Evolutionary conservation across 306 rosid species (phyloP), one percentile per base, ranked within the genome.

Genomic region (Potentilla sterilis): DNA sequence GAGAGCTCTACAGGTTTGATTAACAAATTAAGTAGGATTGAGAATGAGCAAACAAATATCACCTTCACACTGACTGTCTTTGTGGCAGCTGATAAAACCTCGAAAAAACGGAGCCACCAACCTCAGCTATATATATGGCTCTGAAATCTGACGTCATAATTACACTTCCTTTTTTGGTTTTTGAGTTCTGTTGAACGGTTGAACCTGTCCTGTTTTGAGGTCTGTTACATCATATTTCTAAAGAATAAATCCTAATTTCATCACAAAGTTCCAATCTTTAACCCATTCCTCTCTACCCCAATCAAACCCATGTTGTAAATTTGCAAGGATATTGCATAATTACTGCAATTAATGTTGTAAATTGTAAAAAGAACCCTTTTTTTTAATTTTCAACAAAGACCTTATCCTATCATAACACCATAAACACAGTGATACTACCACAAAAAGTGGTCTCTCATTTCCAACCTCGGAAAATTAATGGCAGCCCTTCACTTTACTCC

Each of bases 401-500:
- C 93, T 88, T 89, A 89, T 86, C 96, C 76, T 54, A 35, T 67
- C 70, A 41, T 15, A 34, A 24, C 70, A 47, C 80, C 82, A 47
- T 78, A 15, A 5, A 55, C 82, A 18, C 70, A 41, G 3, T 24
- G 37, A 1, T n/a, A 24, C 34, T 59, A 75, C 80, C 74, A 49
- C 82, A 48, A 78, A 55, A 32, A 48, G 49, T 48, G 43, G 48
- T 12, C 54, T 13, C 41, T 41, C 82, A 65, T 55, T 75, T 73
- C 46, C 49, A 14, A 63, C 75, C 75, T 9, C 28, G 49, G 65
- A 70, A 79, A 76, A 16, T 16, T 18, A 78, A 88, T 89, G 94
- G 96, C 94, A 47, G 38, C 90, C 74, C 89, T 94, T 75, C 92
- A 75, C 55, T 83, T 82, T 75, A 76, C 84, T 76, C 78, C 86